These are phyloP conservation scores for Cudoniella acicularis DNA, from an alignment of 495 filamentous ascomycete genomes.

Conservation along the genomic window DNA sequence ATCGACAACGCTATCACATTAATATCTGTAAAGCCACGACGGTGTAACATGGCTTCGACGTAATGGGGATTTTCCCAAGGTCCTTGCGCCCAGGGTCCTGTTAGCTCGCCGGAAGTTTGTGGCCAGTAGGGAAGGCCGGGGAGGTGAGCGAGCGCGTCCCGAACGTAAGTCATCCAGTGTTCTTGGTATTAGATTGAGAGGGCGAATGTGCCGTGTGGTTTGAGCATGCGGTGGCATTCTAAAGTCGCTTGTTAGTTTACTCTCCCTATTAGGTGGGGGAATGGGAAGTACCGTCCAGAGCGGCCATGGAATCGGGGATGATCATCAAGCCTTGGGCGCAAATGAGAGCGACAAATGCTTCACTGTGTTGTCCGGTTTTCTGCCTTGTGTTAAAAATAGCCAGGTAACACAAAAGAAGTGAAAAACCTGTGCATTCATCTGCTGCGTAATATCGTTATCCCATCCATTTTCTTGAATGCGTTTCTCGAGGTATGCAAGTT, in stretches of 20 bases:
- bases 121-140: constrained; percentile 31
- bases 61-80: constrained; percentile 32
- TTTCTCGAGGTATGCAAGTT: constrained; percentile 30
- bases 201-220: constrained; percentile 34
- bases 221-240: constrained; percentile 37
- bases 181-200: constrained; percentile 36
- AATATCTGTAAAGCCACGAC: constrained; percentile 31
- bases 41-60: constrained; percentile 31
- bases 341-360: neutral
- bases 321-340: neutral
- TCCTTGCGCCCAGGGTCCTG: constrained; percentile 21
- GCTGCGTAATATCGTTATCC: constrained; percentile 11
- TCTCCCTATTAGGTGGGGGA: too few species aligned
- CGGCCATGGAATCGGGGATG: neutral
- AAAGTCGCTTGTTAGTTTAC: neutral
- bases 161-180: constrained; percentile 29
- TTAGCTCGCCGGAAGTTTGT: constrained; percentile 24
- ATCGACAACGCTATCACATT: constrained; percentile 25
- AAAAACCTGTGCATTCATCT: neutral
- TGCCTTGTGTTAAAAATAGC: neutral
- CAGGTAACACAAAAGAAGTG: too few species aligned
- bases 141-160: constrained; percentile 28
- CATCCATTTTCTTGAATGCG: constrained; percentile 31
- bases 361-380: neutral
- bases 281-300: neutral